A percentile compares a stretch with the other conserved stretches of the same genome.
These are phyloP conservation scores for Trifolium pratense DNA, from an alignment of 306 rosid genomes.

Conservation along the genomic window DNA sequence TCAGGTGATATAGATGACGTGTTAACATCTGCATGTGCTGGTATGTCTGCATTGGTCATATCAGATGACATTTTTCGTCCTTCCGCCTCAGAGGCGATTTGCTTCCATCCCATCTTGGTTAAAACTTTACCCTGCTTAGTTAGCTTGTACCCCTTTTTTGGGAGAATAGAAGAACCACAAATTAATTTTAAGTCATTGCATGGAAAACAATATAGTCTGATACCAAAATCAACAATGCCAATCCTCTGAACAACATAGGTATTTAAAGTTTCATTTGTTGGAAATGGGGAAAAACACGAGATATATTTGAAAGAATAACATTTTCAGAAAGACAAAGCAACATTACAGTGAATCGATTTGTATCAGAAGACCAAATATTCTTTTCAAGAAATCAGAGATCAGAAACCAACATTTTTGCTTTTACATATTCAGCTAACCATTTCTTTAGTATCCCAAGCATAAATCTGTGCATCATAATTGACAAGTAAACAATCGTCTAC, in stretches of 20 bases:
- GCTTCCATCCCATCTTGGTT: constrained; percentile 66
- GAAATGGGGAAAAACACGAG: background rate
- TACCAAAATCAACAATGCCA: constrained; percentile 7
- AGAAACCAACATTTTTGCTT: constrained; percentile 15
- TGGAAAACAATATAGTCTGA: constrained; percentile 17
- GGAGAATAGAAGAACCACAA: constrained; percentile 41
- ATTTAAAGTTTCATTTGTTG: constrained; percentile 12
- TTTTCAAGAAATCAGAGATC: constrained; percentile 5
- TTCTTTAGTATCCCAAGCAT: background rate
- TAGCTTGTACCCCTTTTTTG: constrained; percentile 70
- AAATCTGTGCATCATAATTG: background rate
- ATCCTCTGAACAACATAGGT: constrained; percentile 8
- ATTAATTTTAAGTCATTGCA: constrained; percentile 27
- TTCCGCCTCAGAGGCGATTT: constrained; percentile 57
- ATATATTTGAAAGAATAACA: constrained; percentile 23
- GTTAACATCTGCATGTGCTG: constrained; percentile 36
- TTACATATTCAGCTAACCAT: background rate
- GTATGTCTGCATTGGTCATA: constrained; percentile 45
- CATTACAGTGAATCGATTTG: constrained; percentile 9
- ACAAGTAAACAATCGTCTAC: background rate
- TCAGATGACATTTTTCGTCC: constrained; percentile 75
- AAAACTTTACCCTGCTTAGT: constrained; percentile 73
- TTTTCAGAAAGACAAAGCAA: constrained; percentile 11
- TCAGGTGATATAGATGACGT: constrained; percentile 47
- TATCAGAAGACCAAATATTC: background rate